Evolutionary conservation across 208 protist genomes (phyloP).

Genomic region (Leptomonas seymouri): DNA sequence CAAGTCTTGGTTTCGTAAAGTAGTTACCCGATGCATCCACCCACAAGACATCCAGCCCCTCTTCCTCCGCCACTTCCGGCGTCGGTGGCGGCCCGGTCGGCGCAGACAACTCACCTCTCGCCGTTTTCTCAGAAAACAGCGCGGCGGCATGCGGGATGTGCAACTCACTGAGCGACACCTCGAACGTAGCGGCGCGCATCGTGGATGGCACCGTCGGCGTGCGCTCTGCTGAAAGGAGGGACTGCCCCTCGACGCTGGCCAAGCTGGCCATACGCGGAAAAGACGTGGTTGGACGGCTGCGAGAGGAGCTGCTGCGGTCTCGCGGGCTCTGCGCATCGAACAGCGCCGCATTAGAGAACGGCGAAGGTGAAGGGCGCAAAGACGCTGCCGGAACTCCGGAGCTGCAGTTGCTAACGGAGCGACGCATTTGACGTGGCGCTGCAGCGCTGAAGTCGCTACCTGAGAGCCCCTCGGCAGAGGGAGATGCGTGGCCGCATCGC

Average conservation of each 20-base stretch:
- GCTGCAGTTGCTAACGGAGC: not conserved
- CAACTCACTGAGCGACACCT: constrained; percentile 9
- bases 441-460: not conserved
- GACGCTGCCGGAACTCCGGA: not conserved
- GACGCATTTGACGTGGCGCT: not conserved
- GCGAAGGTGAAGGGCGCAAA: not conserved
- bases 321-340: not conserved
- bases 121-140: constrained; percentile 5
- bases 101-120: not conserved
- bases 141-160: constrained; percentile 14
- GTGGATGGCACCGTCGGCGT: constrained; percentile 15
- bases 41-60: not conserved
- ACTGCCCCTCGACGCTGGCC: constrained; percentile 6
- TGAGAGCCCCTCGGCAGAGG: not conserved
- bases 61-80: not conserved
- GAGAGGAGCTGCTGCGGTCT: not conserved
- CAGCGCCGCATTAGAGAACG: not conserved
- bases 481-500: not conserved
- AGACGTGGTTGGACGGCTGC: not conserved
- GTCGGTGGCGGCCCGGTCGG: not conserved
- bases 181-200: constrained; percentile 8
- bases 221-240: constrained; percentile 13
- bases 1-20: not conserved
- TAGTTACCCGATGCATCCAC: constrained; percentile 1
- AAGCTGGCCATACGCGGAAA: constrained; percentile 9